These are phyloP conservation scores for Ascochyta fabae DNA, from an alignment of 2,329 filamentous ascomycete species.

Conservation along the genomic window DNA sequence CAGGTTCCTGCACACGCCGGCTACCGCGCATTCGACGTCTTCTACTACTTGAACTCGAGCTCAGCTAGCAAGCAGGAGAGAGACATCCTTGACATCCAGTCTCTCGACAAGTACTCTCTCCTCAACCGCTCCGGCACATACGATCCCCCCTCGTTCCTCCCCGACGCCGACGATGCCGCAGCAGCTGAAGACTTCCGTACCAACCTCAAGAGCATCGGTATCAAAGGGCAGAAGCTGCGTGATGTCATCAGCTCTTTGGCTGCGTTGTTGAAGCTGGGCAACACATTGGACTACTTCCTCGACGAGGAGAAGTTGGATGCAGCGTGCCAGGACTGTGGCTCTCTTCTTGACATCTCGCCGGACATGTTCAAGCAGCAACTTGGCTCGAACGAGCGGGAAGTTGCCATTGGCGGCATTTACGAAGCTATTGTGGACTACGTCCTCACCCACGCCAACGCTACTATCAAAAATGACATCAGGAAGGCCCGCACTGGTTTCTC, in stretches of 20 bases:
- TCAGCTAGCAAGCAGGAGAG: slow-evolving; percentile 86
- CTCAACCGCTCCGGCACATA: slow-evolving; percentile 86
- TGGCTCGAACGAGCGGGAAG: slow-evolving; percentile 81
- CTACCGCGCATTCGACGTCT: slow-evolving; percentile 93
- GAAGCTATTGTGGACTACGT: slow-evolving; percentile 96
- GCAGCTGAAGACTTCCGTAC: slow-evolving; percentile 91
- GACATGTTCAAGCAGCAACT: slow-evolving; percentile 80
- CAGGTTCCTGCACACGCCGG: slow-evolving; percentile 80
- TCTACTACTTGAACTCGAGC: slow-evolving; percentile 95
- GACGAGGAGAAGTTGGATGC: slow-evolving; percentile 86
- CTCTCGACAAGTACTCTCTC: slow-evolving; percentile 76
- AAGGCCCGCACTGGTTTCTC: slow-evolving; percentile 70
- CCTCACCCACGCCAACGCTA: slow-evolving; percentile 82
- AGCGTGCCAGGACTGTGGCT: slow-evolving; percentile 87
- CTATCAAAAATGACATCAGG: slow-evolving; percentile 78
- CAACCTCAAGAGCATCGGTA: slow-evolving; percentile 87
- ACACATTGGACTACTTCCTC: slow-evolving; percentile 82
- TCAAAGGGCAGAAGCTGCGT: slow-evolving; percentile 83
- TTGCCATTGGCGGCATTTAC: slow-evolving; percentile 85
- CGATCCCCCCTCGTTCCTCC: slow-evolving; percentile 83
- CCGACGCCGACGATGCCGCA: slow-evolving; percentile 89
- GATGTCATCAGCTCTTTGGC: slow-evolving; percentile 86
- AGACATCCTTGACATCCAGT: slow-evolving; percentile 83
- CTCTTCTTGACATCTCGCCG: slow-evolving; percentile 83
- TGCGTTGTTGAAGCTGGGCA: slow-evolving; percentile 87